These are phyloP conservation scores for Magnusiomyces paraingens DNA, from an alignment of 1,139 yeast species.

Conservation along the genomic window DNA sequence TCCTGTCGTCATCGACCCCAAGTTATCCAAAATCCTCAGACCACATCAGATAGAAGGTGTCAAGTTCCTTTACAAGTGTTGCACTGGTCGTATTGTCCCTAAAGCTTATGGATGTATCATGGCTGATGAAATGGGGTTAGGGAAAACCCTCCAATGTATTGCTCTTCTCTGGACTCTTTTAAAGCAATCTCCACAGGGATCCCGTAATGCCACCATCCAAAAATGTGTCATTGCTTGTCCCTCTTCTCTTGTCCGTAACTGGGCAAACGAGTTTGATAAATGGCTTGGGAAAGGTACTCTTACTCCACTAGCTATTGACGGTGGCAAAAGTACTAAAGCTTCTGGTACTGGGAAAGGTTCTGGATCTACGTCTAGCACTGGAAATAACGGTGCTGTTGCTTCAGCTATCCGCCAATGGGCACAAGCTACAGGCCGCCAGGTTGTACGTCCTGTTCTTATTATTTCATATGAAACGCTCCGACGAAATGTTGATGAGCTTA, in stretches of 20 bases:
- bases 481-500: conserved; percentile 71
- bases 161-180: conserved; percentile 90
- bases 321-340: conserved; percentile 41
- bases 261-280: conserved; percentile 95
- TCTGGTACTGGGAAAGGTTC: conserved; percentile 13
- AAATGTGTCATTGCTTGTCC: conserved; percentile 96
- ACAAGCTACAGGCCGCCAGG: conserved; percentile 75
- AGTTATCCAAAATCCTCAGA: conserved; percentile 70
- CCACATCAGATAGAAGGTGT: conserved; percentile 99
- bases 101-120: conserved; percentile 93
- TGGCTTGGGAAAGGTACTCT: conserved; percentile 93
- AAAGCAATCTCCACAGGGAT: conserved; percentile 84
- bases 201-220: conserved; percentile 59
- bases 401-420: conserved; percentile 81
- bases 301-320: conserved; percentile 83
- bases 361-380: conserved; percentile 30
- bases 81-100: conserved; percentile 80
- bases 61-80: conserved; percentile 79
- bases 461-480: conserved; percentile 94
- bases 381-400: conserved; percentile 42
- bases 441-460: conserved; percentile 88
- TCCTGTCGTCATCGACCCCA: conserved; percentile 95
- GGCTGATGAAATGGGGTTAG: conserved; percentile 99
- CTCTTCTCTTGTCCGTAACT: conserved; percentile 83
- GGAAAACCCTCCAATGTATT: conserved; percentile 90